phyloP scores from a whole-genome alignment of 768 basidiomycete genomes.

The Serendipita vermifera region DNA sequence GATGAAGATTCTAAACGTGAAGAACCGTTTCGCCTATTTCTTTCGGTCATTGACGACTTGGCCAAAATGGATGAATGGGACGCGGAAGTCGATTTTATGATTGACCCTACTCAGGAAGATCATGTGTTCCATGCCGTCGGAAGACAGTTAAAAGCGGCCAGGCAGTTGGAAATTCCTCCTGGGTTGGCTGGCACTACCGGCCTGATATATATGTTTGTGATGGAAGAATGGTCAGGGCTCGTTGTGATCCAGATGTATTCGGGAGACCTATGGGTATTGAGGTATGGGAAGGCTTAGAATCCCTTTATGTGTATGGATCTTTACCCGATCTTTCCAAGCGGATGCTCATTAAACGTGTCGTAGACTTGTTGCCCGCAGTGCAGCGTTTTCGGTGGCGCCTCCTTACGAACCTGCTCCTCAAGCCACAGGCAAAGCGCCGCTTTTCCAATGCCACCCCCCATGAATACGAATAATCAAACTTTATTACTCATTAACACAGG shows the following conservation, averaged over 20 bases:
- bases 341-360: no score
- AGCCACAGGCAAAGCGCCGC: no score
- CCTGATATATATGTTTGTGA: background rate
- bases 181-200: background rate
- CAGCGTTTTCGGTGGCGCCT: no score
- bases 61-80: background rate
- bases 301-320: no score
- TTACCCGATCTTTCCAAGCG: no score
- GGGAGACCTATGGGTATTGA: background rate
- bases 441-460: no score
- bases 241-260: background rate
- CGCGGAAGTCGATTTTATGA: background rate
- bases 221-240: background rate
- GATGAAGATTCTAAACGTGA: background rate
- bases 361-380: no score
- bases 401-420: no score
- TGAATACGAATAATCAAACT: no score
- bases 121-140: background rate
- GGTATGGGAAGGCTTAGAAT: background rate
- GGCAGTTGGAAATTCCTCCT: background rate
- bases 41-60: background rate
- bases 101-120: background rate
- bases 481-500: no score
- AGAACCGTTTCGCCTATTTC: background rate
- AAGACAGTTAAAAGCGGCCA: background rate